Conservation (phyloP, 345 rosid genomes). For the Sonneratia alba region DNA sequence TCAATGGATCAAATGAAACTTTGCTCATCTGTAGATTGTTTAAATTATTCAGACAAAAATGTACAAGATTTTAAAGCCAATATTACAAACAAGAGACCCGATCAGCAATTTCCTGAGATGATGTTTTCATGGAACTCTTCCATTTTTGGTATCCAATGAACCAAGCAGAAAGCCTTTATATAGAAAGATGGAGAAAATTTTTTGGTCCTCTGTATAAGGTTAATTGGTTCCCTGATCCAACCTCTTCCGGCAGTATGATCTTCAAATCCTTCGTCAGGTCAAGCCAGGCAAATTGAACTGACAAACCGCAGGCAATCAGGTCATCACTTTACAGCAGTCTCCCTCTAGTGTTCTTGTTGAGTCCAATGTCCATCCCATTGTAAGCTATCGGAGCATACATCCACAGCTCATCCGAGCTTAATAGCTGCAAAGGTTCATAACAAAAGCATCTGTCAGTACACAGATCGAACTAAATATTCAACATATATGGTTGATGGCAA, state of each 20-base stretch:
- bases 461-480: neutral
- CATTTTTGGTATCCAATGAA: neutral
- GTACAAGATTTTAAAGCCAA: neutral
- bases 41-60: neutral
- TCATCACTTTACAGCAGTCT: constrained; percentile 10
- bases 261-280: neutral
- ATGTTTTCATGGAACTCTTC: neutral
- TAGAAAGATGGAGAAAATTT: too few relatives aligned
- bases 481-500: neutral
- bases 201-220: neutral
- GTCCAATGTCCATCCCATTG: constrained; percentile 74
- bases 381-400: constrained; percentile 90
- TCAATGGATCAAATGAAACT: neutral
- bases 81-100: neutral
- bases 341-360: constrained; percentile 25
- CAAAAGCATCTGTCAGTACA: neutral
- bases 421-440: constrained; percentile 32
- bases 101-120: neutral
- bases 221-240: too few relatives aligned
- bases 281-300: neutral
- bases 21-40: neutral
- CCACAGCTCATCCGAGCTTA: constrained; percentile 88
- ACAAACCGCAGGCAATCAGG: neutral
- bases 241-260: neutral
- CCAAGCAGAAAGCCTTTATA: neutral